Percentiles rank a stretch among this genome's conserved stretches.
phyloP scores from a whole-genome alignment of 805 yeast species.

The Myxozyma melibiosi region DNA sequence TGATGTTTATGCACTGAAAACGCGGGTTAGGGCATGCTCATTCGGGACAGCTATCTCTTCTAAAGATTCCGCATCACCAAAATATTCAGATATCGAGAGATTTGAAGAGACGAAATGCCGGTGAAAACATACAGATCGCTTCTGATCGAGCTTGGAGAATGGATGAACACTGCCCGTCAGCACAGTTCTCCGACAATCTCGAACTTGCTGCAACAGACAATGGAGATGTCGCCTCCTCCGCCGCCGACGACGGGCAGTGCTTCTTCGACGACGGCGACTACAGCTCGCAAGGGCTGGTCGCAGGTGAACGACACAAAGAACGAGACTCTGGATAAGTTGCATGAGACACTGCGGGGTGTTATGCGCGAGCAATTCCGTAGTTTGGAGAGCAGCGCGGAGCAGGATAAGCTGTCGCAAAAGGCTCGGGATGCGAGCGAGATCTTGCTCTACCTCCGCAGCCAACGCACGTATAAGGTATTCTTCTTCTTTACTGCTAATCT shows the following conservation, averaged over 20 bases:
- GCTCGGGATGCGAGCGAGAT: constrained; percentile 53
- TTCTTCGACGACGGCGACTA: neutral
- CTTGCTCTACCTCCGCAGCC: constrained; percentile 64
- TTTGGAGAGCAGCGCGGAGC: neutral
- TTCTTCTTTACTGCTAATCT: neutral
- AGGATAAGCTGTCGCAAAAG: neutral
- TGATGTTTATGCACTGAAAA: too few relatives aligned
- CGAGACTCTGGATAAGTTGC: constrained; percentile 14
- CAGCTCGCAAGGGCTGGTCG: constrained; percentile 8
- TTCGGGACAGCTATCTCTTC: too few relatives aligned
- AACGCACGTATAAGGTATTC: constrained; percentile 70
- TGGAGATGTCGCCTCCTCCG: constrained; percentile 30
- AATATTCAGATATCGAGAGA: neutral
- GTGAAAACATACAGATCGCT: constrained; percentile 16
- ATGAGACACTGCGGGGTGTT: constrained; percentile 3
- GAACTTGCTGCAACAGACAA: constrained; percentile 24
- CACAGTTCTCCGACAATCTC: constrained; percentile 14
- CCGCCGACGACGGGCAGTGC: constrained; percentile 14
- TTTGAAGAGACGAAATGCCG: constrained; percentile 13
- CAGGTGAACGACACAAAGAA: constrained; percentile 7
- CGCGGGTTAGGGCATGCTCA: too few relatives aligned
- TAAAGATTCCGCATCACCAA: neutral
- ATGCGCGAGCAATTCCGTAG: constrained; percentile 13
- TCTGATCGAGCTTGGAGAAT: constrained; percentile 23
- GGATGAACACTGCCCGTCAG: constrained; percentile 21